A percentile compares a stretch with the other conserved stretches of the same genome.
Conservation (phyloP, 257 asterid genomes). For the Solanum peruvianum region DNA sequence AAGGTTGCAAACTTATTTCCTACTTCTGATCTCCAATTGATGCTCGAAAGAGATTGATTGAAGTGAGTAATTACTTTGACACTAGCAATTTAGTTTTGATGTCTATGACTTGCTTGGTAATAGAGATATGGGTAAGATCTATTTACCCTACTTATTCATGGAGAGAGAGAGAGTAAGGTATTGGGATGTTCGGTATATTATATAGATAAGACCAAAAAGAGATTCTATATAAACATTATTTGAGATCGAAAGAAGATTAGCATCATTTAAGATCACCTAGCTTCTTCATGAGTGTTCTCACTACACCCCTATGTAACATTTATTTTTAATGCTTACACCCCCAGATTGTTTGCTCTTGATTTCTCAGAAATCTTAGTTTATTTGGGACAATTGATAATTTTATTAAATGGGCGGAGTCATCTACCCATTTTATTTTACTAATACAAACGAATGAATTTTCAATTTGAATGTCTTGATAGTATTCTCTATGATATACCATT, state of each 20-base stretch:
- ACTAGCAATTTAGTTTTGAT: not conserved
- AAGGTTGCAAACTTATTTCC: not conserved
- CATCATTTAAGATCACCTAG: not conserved
- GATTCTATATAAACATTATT: too few species aligned
- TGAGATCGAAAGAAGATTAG: not conserved
- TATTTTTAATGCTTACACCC: not conserved
- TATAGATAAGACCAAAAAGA: too few species aligned
- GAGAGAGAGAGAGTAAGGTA: not conserved
- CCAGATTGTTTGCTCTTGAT: not conserved
- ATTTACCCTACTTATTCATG: too few species aligned
- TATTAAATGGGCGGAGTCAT: too few species aligned
- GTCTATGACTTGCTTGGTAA: not conserved
- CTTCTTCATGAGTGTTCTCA: not conserved
- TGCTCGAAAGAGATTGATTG: not conserved
- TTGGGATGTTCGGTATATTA: not conserved
- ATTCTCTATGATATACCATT: not conserved
- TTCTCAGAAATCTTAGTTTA: not conserved
- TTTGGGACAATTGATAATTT: not conserved
- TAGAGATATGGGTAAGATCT: not conserved
- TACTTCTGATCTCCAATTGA: not conserved
- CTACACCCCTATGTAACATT: not conserved
- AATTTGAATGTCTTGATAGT: not conserved
- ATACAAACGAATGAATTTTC: not conserved
- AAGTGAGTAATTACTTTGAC: too few species aligned
- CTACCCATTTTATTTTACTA: not conserved